These are phyloP conservation scores for Cystofilobasidium ferigula DNA, from an alignment of 768 basidiomycete genomes.

Conservation along the genomic window DNA sequence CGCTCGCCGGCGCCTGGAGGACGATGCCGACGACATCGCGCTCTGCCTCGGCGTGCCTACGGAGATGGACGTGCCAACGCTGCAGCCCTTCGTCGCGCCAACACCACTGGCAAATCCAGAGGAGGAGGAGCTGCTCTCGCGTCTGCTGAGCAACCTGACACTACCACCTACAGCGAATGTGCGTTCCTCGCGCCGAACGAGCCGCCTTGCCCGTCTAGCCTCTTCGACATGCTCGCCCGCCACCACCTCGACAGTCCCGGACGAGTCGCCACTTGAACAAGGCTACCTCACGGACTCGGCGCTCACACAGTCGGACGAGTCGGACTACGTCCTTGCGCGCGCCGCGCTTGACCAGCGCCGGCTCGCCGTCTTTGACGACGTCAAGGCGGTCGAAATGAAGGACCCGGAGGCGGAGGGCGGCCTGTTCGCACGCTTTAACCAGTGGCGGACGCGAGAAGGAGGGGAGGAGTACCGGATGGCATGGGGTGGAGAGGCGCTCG, in stretches of 20 bases:
- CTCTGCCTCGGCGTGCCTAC: constrained; percentile 11
- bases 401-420: constrained; percentile 56
- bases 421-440: constrained; percentile 51
- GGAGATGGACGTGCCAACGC: neutral
- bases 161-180: neutral
- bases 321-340: constrained; percentile 57
- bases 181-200: neutral
- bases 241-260: neutral
- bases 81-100: neutral
- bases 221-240: neutral
- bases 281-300: constrained; percentile 27
- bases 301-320: constrained; percentile 40
- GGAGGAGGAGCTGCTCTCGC: neutral
- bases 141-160: neutral
- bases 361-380: constrained; percentile 61
- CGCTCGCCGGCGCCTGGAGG: constrained; percentile 53
- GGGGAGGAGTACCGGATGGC: constrained; percentile 74
- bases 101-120: neutral
- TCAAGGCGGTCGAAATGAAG: constrained; percentile 68
- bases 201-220: neutral
- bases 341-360: constrained; percentile 47
- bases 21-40: constrained; percentile 44
- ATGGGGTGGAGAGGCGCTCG: constrained; percentile 76
- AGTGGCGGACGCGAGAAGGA: constrained; percentile 61
- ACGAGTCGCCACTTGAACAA: constrained; percentile 21